Percentiles rank a stretch among this genome's conserved stretches.
These are phyloP conservation scores for Oryza meridionalis DNA, from an alignment of 176 grass and related monocot genomes.

Conservation along the genomic window DNA sequence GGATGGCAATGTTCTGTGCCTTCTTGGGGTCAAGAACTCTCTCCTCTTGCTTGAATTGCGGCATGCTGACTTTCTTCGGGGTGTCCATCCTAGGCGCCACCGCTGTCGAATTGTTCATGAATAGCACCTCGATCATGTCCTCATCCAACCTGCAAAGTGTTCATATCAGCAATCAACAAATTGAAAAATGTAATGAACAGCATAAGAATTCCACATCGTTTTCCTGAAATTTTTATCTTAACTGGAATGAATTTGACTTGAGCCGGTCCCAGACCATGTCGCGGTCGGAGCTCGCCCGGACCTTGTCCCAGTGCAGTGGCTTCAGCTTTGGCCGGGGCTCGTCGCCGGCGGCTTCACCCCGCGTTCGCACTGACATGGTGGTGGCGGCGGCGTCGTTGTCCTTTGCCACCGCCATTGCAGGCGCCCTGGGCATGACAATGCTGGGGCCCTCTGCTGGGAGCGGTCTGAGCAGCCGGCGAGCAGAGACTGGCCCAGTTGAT, in stretches of 20 bases:
- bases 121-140: conserved; percentile 93
- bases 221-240: conserved; percentile 39
- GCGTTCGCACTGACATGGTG: conserved; percentile 38
- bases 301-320: conserved; percentile 95
- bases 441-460: conserved; percentile 45
- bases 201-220: not conserved
- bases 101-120: conserved; percentile 61
- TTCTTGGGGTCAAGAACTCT: conserved; percentile 91
- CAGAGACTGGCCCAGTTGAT: conserved; percentile 33
- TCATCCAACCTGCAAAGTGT: conserved; percentile 70
- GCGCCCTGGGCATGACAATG: conserved; percentile 24
- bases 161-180: not conserved
- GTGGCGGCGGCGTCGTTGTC: conserved; percentile 1
- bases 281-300: conserved; percentile 59
- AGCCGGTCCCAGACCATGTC: conserved; percentile 85
- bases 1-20: conserved; percentile 95
- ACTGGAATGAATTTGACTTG: conserved; percentile 96
- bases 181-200: not conserved
- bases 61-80: conserved; percentile 44
- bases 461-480: conserved; percentile 47
- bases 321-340: conserved; percentile 65
- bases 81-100: conserved; percentile 34
- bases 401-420: conserved; percentile 7
- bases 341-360: conserved; percentile 10
- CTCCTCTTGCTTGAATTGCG: conserved; percentile 64